These are phyloP conservation scores for Acacia crassicarpa DNA, from an alignment of 306 rosid species.

Conservation along the genomic window DNA sequence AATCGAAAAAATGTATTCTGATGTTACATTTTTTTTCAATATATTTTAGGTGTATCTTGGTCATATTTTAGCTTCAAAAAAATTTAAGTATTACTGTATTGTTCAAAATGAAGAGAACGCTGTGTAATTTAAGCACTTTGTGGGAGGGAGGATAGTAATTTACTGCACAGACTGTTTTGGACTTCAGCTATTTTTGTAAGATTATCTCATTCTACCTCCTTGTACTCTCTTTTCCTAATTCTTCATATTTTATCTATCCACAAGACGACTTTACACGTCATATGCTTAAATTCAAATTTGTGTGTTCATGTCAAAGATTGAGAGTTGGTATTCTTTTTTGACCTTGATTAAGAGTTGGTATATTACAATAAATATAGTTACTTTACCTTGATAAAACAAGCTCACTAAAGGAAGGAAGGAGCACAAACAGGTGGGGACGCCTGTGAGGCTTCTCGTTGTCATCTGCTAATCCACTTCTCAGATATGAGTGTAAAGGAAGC, in stretches of 20 bases:
- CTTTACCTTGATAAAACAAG: constrained; percentile 83
- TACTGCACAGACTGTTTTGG: neutral
- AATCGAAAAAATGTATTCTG: neutral
- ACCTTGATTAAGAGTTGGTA: neutral
- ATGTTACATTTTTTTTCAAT: neutral
- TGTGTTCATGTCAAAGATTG: constrained; percentile 10
- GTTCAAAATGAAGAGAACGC: neutral
- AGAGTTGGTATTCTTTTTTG: neutral
- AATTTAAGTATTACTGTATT: neutral
- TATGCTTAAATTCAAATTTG: neutral
- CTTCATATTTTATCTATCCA: neutral
- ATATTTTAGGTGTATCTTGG: neutral
- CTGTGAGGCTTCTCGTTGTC: constrained; percentile 40
- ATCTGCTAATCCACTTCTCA: constrained; percentile 54
- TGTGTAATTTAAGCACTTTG: neutral
- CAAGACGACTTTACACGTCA: neutral
- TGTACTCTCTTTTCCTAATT: neutral
- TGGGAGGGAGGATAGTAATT: neutral
- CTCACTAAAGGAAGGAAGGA: constrained; percentile 87
- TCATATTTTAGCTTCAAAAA: neutral
- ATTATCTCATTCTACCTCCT: constrained; percentile 5
- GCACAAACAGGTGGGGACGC: constrained; percentile 72
- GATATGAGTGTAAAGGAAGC: constrained; percentile 62
- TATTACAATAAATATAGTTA: neutral
- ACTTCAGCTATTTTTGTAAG: neutral